phyloP scores from a whole-genome alignment of 768 basidiomycete genomes.

The Kwoniella sp. region DNA sequence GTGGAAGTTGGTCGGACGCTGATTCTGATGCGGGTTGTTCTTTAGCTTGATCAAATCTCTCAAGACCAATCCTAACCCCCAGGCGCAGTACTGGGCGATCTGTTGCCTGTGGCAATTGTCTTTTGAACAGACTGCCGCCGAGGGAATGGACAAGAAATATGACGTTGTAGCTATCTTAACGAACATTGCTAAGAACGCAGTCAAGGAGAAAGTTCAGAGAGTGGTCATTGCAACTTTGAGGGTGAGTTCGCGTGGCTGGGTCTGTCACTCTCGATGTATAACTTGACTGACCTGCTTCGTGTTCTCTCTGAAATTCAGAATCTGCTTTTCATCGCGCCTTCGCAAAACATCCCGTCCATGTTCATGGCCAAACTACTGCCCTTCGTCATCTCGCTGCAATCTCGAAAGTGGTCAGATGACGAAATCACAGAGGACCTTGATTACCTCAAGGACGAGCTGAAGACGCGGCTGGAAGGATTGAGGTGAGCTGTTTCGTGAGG shows the following conservation, averaged over 20 bases:
- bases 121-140: slow-evolving; percentile 82
- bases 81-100: slow-evolving; percentile 92
- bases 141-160: slow-evolving; percentile 83
- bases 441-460: slow-evolving; percentile 84
- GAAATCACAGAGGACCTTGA: slow-evolving; percentile 90
- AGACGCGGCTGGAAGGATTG: slow-evolving; percentile 78
- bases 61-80: slow-evolving; percentile 76
- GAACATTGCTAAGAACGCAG: slow-evolving; percentile 79
- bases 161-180: slow-evolving; percentile 84
- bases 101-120: slow-evolving; percentile 93
- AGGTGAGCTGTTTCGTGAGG: slow-evolving; percentile 64
- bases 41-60: slow-evolving; percentile 78
- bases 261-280: too few species aligned
- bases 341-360: slow-evolving; percentile 88
- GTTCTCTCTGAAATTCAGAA: slow-evolving; percentile 62
- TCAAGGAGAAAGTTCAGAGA: slow-evolving; percentile 95
- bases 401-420: slow-evolving; percentile 90
- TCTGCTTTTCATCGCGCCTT: slow-evolving; percentile 82
- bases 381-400: slow-evolving; percentile 78
- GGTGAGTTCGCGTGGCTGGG: slow-evolving; percentile 58
- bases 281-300: not conserved
- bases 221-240: slow-evolving; percentile 89
- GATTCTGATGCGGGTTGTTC: not conserved
- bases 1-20: not conserved
- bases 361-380: slow-evolving; percentile 82